These are phyloP conservation scores for Penicillium crystallinum DNA, from an alignment of 495 filamentous ascomycete genomes.

Conservation along the genomic window DNA sequence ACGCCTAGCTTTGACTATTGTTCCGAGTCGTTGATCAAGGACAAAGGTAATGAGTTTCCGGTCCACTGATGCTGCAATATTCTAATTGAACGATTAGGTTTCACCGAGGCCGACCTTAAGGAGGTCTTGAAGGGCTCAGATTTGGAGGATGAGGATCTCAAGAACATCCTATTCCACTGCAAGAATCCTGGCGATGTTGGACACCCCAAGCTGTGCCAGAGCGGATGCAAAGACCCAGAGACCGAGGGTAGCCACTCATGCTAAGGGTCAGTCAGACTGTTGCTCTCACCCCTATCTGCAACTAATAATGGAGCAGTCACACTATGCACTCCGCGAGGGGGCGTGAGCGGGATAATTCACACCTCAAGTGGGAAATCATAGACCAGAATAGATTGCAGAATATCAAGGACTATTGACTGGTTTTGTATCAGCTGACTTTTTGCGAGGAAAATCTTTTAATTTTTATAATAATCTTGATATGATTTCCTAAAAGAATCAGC, in stretches of 20 bases:
- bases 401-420: too few relatives aligned
- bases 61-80: not conserved
- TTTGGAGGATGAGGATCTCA: conserved; percentile 25
- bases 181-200: conserved; percentile 36
- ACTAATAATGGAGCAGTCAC: not conserved
- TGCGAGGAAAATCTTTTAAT: too few relatives aligned
- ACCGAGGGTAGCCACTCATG: conserved; percentile 35
- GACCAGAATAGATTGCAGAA: too few relatives aligned
- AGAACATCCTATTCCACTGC: conserved; percentile 36
- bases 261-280: conserved; percentile 14
- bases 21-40: conserved; percentile 26
- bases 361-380: too few relatives aligned
- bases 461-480: too few relatives aligned
- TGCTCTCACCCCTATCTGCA: not conserved
- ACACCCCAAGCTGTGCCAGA: conserved; percentile 32
- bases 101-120: conserved; percentile 31
- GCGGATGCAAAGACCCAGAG: conserved; percentile 27
- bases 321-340: not conserved
- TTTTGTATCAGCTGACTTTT: too few relatives aligned
- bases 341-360: too few relatives aligned
- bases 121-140: conserved; percentile 28
- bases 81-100: conserved; percentile 19
- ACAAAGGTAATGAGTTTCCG: conserved; percentile 23
- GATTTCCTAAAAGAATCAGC: too few relatives aligned
- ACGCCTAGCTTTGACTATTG: conserved; percentile 42